Percentiles rank a stretch among this genome's conserved stretches.
Conservation (phyloP, 2,329 filamentous ascomycete species). For the Aulographum hederae region DNA sequence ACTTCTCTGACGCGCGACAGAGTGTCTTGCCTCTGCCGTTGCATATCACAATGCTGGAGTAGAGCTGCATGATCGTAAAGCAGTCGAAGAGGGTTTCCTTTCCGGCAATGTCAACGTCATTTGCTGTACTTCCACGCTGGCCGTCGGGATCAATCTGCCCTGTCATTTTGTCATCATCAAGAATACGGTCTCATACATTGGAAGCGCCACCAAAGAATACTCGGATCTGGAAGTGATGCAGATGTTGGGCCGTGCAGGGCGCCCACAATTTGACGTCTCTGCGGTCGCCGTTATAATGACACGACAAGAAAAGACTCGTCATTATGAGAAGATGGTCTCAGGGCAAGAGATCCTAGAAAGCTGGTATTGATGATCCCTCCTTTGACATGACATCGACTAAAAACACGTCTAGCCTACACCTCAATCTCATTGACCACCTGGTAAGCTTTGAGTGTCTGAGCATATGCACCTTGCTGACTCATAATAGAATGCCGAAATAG, state of each 20-base stretch:
- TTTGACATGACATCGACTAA: constrained; percentile 1
- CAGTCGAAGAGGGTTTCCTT: constrained; percentile 50
- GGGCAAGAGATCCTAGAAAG: constrained; percentile 62
- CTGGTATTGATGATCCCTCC: constrained; percentile 22
- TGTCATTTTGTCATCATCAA: constrained; percentile 74
- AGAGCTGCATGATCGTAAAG: constrained; percentile 40
- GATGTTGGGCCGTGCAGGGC: constrained; percentile 70
- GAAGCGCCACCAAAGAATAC: constrained; percentile 44
- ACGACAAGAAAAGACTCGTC: constrained; percentile 38
- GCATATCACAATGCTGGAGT: constrained; percentile 73
- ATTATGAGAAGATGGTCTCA: constrained; percentile 57
- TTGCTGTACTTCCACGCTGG: constrained; percentile 73
- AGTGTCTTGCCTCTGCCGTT: constrained; percentile 39
- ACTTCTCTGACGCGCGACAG: constrained; percentile 10
- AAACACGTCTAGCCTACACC: constrained; percentile 53
- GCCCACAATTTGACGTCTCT: constrained; percentile 64
- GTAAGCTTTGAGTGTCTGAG: too few relatives aligned
- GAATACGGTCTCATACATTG: constrained; percentile 50
- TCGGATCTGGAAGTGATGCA: constrained; percentile 77
- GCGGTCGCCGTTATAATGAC: constrained; percentile 70
- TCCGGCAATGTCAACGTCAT: constrained; percentile 60
- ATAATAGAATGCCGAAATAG: constrained; percentile 65
- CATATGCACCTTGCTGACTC: neutral
- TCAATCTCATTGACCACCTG: constrained; percentile 64
- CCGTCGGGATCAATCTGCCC: constrained; percentile 68